Evolutionary conservation across 2,329 filamentous ascomycete genomes (phyloP).

Genomic region (Chaetomium sp.): DNA sequence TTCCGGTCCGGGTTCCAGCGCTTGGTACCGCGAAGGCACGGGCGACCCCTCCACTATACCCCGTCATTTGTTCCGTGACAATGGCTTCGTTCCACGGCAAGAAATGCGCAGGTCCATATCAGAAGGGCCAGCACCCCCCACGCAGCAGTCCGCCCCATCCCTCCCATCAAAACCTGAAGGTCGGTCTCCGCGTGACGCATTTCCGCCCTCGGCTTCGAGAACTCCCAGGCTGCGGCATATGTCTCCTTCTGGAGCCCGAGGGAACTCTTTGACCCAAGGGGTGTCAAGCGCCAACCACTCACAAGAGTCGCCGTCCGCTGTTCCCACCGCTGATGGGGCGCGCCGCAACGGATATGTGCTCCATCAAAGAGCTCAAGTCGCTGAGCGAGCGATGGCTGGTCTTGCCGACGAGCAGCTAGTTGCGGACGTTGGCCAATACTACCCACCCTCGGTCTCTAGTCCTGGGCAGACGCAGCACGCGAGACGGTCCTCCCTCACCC

Average conservation of each 20-base stretch:
- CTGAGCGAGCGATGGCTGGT: conserved; percentile 36
- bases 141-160: not conserved
- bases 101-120: conserved; percentile 19
- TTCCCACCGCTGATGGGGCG: conserved; percentile 21
- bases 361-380: conserved; percentile 36
- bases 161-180: conserved; percentile 9
- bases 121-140: conserved; percentile 15
- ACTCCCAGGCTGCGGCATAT: conserved; percentile 37
- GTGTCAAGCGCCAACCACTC: conserved; percentile 23
- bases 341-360: conserved; percentile 35
- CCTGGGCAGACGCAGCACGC: conserved; percentile 29
- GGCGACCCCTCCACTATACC: conserved; percentile 31
- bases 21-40: conserved; percentile 41
- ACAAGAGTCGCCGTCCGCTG: conserved; percentile 25
- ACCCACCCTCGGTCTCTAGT: conserved; percentile 31
- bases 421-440: conserved; percentile 19
- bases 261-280: conserved; percentile 28
- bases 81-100: not conserved
- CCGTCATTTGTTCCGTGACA: conserved; percentile 13
- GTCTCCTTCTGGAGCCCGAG: conserved; percentile 27
- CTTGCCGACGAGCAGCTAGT: conserved; percentile 36
- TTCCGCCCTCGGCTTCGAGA: conserved; percentile 40
- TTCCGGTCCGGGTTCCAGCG: conserved; percentile 4
- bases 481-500: conserved; percentile 33
- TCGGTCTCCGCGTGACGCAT: conserved; percentile 29